Conservation (phyloP, 164 flowering plant genomes). For the Vitis vinifera region DNA sequence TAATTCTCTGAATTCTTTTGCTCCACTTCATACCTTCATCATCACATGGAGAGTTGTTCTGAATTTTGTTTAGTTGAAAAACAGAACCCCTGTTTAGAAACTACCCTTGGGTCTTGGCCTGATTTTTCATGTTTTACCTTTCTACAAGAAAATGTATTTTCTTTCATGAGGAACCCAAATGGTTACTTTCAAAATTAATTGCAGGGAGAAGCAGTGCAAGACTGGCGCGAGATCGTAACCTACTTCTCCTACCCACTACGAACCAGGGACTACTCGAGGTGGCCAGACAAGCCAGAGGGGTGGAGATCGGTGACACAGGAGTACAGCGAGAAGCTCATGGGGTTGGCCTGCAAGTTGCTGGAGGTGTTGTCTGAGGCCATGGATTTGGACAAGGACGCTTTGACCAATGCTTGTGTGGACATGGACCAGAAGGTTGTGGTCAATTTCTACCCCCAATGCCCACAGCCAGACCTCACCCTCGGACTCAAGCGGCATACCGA, state of each 20-base stretch:
- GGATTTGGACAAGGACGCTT: constrained; percentile 73
- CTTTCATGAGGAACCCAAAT: no score
- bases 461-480: constrained; percentile 82
- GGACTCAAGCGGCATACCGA: constrained; percentile 92
- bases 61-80: not conserved
- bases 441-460: constrained; percentile 82
- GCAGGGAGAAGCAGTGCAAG: constrained; percentile 88
- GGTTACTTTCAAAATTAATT: not conserved
- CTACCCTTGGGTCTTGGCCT: no score
- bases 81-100: no score
- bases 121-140: no score
- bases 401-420: constrained; percentile 79
- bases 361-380: constrained; percentile 80
- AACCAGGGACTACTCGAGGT: constrained; percentile 74
- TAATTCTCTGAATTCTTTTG: constrained; percentile 2
- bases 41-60: not conserved
- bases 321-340: constrained; percentile 79
- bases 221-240: constrained; percentile 83
- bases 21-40: not conserved
- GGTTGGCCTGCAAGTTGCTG: constrained; percentile 69
- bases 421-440: constrained; percentile 89
- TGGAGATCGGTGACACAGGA: constrained; percentile 55
- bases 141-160: no score
- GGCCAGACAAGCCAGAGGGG: constrained; percentile 88
- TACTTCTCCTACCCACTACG: constrained; percentile 76